phyloP scores from a whole-genome alignment of 331 rosid species.

The Telfairia occidentalis region DNA sequence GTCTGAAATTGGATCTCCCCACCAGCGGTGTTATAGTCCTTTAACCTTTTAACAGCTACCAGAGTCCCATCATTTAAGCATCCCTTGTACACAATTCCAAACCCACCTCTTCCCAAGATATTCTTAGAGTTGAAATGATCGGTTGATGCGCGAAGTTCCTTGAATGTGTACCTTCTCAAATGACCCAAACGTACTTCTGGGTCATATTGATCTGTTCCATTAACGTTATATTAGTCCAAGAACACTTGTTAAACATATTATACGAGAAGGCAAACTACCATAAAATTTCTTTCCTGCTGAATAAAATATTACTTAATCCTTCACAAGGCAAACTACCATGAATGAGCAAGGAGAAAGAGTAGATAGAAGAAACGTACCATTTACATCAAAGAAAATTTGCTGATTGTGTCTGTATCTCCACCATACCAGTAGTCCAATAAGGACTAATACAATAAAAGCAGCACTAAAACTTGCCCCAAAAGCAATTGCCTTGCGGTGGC shows the following conservation, averaged over 20 bases:
- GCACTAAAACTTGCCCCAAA: slow-evolving; percentile 81
- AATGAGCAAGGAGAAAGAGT: not conserved
- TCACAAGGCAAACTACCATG: not conserved
- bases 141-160: slow-evolving; percentile 84
- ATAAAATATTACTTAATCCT: not conserved
- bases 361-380: slow-evolving; percentile 37
- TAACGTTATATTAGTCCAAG: not conserved
- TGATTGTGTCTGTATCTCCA: slow-evolving; percentile 80
- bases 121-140: slow-evolving; percentile 88
- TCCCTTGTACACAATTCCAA: slow-evolving; percentile 94
- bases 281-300: not conserved
- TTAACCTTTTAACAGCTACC: slow-evolving; percentile 88
- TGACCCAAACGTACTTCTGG: slow-evolving; percentile 95
- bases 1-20: slow-evolving; percentile 99
- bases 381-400: slow-evolving; percentile 94
- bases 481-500: slow-evolving; percentile 63
- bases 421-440: slow-evolving; percentile 65
- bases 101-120: slow-evolving; percentile 92
- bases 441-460: slow-evolving; percentile 45
- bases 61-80: slow-evolving; percentile 61
- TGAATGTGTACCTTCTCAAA: slow-evolving; percentile 73
- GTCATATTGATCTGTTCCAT: slow-evolving; percentile 78
- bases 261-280: not conserved
- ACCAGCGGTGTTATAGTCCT: slow-evolving; percentile 81
- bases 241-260: not conserved